Evolutionary conservation across 2,329 filamentous ascomycete genomes (phyloP), one percentile per base, ranked within the genome.

Genomic region (Colletotrichum karsti): DNA sequence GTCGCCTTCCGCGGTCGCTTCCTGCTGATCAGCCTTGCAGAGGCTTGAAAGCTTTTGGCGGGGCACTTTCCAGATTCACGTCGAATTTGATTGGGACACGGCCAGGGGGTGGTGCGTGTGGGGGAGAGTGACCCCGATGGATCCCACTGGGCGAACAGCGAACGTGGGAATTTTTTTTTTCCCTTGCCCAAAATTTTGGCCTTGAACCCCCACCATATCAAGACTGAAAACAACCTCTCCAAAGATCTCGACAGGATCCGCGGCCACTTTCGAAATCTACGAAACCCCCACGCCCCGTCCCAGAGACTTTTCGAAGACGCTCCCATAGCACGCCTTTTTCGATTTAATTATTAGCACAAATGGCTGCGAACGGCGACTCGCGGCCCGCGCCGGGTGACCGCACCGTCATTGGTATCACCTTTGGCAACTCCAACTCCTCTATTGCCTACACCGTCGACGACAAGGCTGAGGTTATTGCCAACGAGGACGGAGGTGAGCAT

Each of bases 341-440:
- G 72, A 67, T 67, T 67, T 70, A 65, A 37, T 67, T 70, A 65
- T 22, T 30, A 39, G 42, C 48, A 67, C 30, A 73, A 69, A 87
- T 87, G 85, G 81, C 82, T 79, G 83, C 84, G 68, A 83, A 81
- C 74, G 79, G 77, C 72, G 79, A 77, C 67, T 76, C 76, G 67
- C 80, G 81, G 76, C 69, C 81, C 69, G 82, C 85, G 81, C 88
- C 89, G 57, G 83, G 81, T 74, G 85, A 90, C 74, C 86, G 89
- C 75, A 85, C 87, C 76, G 93, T 92, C 79, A 98, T 99, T 83
- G 96, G 96, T 80, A 94, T 99, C 79, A 93, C 95, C 73, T 98
- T 98, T 86, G 96, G 96, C 83, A 99, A 98, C 86, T 95, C 94
- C 70, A 97, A 97, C 90, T 97, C 94, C 85, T 98, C 94, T 69